phyloP scores from a whole-genome alignment of 2,329 filamentous ascomycete genomes.

The Fusarium denticulatum region DNA sequence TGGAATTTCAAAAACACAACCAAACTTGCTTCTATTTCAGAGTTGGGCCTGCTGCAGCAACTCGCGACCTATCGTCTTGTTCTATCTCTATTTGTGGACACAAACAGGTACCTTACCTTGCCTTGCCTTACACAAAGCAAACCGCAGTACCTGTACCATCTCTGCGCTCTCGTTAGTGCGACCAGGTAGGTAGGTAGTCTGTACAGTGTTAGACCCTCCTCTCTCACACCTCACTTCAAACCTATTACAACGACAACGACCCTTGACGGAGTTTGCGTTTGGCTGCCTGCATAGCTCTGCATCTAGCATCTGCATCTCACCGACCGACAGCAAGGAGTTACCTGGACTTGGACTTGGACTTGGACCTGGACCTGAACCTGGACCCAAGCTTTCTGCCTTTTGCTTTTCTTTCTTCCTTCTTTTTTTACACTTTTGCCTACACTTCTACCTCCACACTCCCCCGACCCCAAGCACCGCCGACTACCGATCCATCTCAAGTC shows the following conservation, averaged over 20 bases:
- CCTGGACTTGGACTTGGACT: neutral
- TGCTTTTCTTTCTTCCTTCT: neutral
- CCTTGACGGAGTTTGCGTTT: conserved; percentile 35
- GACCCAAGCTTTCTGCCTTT: conserved; percentile 9
- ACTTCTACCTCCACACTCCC: conserved; percentile 19
- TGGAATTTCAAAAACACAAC: neutral
- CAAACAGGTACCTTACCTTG: conserved; percentile 3
- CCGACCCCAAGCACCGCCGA: conserved; percentile 14
- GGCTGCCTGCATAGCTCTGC: conserved; percentile 22
- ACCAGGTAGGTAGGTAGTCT: no score
- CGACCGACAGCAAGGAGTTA: conserved; percentile 23
- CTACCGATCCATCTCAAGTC: conserved; percentile 9
- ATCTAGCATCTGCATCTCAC: conserved; percentile 39
- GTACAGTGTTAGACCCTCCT: conserved; percentile 32
- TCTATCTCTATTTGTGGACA: conserved; percentile 6
- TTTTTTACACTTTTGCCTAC: conserved; percentile 29
- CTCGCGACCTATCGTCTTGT: neutral
- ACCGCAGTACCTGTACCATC: neutral
- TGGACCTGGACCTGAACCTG: neutral
- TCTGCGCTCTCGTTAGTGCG: conserved; percentile 14
- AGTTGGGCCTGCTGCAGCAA: conserved; percentile 18
- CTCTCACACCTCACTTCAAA: conserved; percentile 24
- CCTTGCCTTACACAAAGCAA: conserved; percentile 11
- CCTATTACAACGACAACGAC: conserved; percentile 33
- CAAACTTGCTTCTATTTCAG: neutral